These are phyloP conservation scores for Crassisporium funariophilum DNA, from an alignment of 768 basidiomycete species.

Conservation along the genomic window DNA sequence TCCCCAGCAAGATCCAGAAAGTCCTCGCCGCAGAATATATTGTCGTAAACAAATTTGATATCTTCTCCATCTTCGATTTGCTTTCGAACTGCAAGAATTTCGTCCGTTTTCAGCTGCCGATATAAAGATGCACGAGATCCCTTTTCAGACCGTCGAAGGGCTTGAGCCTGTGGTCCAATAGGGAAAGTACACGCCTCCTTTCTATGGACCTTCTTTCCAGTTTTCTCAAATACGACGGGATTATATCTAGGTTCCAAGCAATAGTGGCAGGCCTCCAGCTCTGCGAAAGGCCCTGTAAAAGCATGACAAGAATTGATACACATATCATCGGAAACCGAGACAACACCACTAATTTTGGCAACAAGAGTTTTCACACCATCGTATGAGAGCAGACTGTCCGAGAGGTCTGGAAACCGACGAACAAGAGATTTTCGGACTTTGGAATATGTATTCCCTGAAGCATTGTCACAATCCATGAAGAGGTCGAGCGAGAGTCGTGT, in stretches of 20 bases:
- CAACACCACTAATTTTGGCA: constrained; percentile 14
- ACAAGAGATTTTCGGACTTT: constrained; percentile 3
- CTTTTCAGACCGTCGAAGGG: background rate
- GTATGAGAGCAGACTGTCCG: constrained; percentile 5
- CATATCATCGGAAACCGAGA: constrained; percentile 22
- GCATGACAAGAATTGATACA: constrained; percentile 26
- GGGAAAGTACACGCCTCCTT: constrained; percentile 1
- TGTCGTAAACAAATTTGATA: background rate
- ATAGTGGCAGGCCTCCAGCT: constrained; percentile 14
- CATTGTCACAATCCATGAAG: too few relatives aligned
- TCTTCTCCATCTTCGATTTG: background rate
- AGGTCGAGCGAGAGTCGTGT: too few relatives aligned
- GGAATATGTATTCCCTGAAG: background rate
- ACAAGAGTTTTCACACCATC: constrained; percentile 12
- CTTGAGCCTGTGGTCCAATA: constrained; percentile 5
- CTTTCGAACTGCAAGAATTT: background rate
- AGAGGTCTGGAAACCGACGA: constrained; percentile 4
- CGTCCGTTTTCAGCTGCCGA: background rate
- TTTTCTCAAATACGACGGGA: background rate
- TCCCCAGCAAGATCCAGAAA: constrained; percentile 2
- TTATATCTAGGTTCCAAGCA: constrained; percentile 15
- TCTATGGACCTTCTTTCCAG: constrained; percentile 7
- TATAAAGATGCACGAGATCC: background rate
- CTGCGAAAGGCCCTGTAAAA: constrained; percentile 23
- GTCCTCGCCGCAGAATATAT: constrained; percentile 5